Evolutionary conservation across 139 green algal genomes (phyloP), one percentile per base, ranked within the genome.

Genomic region (Astrephomene gubernaculifera): DNA sequence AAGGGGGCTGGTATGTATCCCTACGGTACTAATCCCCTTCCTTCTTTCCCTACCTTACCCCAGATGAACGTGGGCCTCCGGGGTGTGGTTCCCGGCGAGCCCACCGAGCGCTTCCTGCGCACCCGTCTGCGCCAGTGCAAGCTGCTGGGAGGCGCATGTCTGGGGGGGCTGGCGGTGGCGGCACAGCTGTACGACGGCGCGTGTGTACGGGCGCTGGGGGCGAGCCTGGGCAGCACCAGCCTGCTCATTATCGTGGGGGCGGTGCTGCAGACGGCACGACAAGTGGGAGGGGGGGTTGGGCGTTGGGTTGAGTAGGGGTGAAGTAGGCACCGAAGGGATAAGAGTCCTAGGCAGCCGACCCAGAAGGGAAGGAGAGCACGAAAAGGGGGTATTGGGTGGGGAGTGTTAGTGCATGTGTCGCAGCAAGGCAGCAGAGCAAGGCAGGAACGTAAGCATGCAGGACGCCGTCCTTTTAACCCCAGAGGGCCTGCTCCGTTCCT

Each of bases 201-300:
- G 10, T 91, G 88, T 49, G n/a, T 88, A 60, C 35, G 29, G 65
- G 64, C 69, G 31, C 64, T 94, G 57, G 91, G 91, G 45, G 88
- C 88, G 33, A 87, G 71, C 1, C 84, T 94, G 45, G 87, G 73
- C 14, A 91, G 89, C 12, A 94, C 91, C 43, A 89, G 63, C 45
- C 84, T 94, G 81, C 89, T 94, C 35, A 94, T 94, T 60, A 92
- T 94, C 36, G 91, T 94, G 33, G 91, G 91, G 3, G 87, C 91
- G 25, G 88, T 92, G 38, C 86, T 93, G 79, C 89, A 94, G 72
- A 91, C 85, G 49, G 86, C 86, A n/a, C 86, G 91, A 6, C 91
- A 94, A 87, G 87, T 94, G 71, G 27, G 87, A 7, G 31, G 41
- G 41, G 2, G 29, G 2, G 35, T 2, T 5, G 24, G 39, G 38